Base-by-base conservation (phyloP, 768 basidiomycete species). In the Tricholoma saponaceum region DNA sequence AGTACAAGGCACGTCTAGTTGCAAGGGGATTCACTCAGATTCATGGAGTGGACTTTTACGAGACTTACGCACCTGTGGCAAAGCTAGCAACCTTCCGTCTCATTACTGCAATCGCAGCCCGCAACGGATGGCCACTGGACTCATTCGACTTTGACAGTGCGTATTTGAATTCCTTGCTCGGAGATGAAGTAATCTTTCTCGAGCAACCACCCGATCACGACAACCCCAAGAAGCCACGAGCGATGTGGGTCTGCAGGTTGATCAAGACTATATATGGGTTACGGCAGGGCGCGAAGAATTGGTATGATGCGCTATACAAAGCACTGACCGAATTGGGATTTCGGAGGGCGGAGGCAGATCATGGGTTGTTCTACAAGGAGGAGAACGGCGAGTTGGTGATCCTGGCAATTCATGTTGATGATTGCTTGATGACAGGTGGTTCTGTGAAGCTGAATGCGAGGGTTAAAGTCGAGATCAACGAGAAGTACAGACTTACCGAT, bases 1-100 rank as follows among this genome's bases (percentile, higher is more conserved):
- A 63, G 18, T 70, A 72, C 66, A 80, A 80, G 58, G 64, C 67
- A 25, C 52, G 67, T 18, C 62, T 68, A 14, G 65, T 70, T 6
- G 63, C 58, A 8, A 64, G 67, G 51, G 67, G 70, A 13, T 77
- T 67, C 58, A 59, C 64, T 2, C 78, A 79, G 62, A 51, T 62
- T 5, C 64, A 63, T n/a, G 74, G 76, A 3, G 46, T 73, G 9
- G 73, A 76, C 58, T 77, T 64, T 49, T 52, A 44, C 26, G 62
- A 70, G 43, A 69, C 64, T 4, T 67, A 57, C 30, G 62, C 63
- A 0, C 65, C 67, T 9, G 64, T 65, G n/a, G 59, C 64, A 26
- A 56, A 62, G 4, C 46, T 58, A 8, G 41, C 54, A 28, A 62
- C 63, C 0, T 33, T 67, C 5, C 35, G 65, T 5, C 52, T 64